phyloP scores from a whole-genome alignment of 768 basidiomycete genomes.

The Mrakia blollopis region DNA sequence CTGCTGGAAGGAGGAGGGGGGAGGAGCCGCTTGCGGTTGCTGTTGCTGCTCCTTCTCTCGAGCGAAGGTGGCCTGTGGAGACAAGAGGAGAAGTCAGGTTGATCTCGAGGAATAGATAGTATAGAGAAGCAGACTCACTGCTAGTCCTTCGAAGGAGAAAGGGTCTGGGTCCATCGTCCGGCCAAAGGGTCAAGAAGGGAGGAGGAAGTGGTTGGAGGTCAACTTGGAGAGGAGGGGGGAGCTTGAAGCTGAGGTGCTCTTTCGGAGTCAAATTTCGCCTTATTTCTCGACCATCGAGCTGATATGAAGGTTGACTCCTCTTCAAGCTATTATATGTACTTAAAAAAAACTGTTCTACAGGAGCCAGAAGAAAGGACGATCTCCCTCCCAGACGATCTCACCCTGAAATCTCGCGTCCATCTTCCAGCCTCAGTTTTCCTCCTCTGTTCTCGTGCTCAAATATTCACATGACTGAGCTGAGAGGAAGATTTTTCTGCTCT shows the following conservation, averaged over 20 bases:
- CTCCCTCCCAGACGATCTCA: background rate
- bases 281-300: too few species aligned
- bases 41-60: constrained; percentile 7
- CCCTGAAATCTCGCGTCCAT: background rate
- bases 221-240: background rate
- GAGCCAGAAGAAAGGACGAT: too few species aligned
- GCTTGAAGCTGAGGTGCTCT: too few species aligned
- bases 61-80: constrained; percentile 26
- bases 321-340: too few species aligned
- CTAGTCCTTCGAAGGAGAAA: constrained; percentile 6
- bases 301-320: too few species aligned
- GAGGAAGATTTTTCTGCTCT: too few species aligned
- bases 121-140: background rate
- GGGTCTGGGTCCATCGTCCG: background rate
- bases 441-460: background rate
- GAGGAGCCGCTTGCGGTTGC: background rate
- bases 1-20: background rate
- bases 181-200: background rate
- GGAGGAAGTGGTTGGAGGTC: background rate
- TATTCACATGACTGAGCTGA: background rate
- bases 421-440: background rate
- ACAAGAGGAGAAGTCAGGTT: background rate
- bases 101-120: too few species aligned
- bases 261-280: too few species aligned
- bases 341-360: too few species aligned